Evolutionary conservation across 257 asterid genomes (phyloP), one percentile per base, ranked within the genome.

Genomic region (Scutellaria barbata): DNA sequence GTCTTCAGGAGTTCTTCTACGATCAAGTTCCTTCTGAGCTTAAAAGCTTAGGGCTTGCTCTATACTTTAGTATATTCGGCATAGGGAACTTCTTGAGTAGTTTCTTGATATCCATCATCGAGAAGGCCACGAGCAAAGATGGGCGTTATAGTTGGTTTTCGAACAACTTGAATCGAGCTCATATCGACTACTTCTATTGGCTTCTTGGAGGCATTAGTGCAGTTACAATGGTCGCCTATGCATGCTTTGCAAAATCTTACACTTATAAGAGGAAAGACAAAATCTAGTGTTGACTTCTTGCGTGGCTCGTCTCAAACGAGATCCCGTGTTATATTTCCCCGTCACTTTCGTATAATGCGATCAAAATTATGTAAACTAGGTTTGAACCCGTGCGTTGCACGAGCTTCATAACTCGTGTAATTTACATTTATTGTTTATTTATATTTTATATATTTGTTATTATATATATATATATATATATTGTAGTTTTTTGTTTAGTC

Each of bases 181-280:
- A 85, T 63, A 58, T 88, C n/a, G 89, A 88, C 53, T 83, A 88
- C 73, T 88, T 88, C 75, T 88, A 85, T 41, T 82, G 86, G 86
- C 73, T 84, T 7, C 75, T 88, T n/a, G 73, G 61, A 8, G 74
- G 81, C 20, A 8, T 64, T n/a, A 63, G 61, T 17, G 68, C 74
- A 0, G 10, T 68, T 7, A 73, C 63, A 48, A 50, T 87, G 16
- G 66, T 39, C 1, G 73, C 72, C 1, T 87, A 73, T 77, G 40
- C 65, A 47, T 74, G 48, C 66, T 74, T 33, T 18, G 76, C 88
- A 1, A 70, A 63, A 13, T 70, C 79, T 13, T 86, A 79, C 48
- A 63, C 70, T 43, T 82, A 80, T 51, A 70, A 46, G 18, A 58
- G 56, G 22, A 63, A 64, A 52, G 68, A 33, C 30, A 18, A 25